phyloP scores from a whole-genome alignment of 2,329 filamentous ascomycete genomes.

The Aspergillus tamarii region DNA sequence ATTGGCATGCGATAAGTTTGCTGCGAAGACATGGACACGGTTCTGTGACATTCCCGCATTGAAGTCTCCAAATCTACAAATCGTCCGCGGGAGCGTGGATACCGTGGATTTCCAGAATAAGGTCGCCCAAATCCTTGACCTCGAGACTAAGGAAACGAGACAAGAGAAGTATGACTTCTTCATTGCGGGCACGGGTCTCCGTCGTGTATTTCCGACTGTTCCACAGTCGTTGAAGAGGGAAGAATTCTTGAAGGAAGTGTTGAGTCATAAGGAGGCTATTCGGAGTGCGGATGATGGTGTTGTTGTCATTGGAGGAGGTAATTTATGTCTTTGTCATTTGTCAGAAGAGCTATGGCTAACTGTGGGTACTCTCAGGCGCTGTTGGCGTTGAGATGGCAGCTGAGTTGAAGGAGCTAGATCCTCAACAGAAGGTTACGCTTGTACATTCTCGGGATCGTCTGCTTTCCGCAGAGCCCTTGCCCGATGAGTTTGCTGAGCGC shows the following conservation, averaged over 20 bases:
- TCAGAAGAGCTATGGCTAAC: background rate
- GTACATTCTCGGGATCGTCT: constrained; percentile 73
- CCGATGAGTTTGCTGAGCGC: constrained; percentile 66
- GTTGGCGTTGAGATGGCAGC: constrained; percentile 83
- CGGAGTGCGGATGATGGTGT: constrained; percentile 54
- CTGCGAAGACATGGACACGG: constrained; percentile 70
- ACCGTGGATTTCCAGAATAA: constrained; percentile 63
- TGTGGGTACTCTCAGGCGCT: constrained; percentile 53
- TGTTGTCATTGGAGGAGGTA: constrained; percentile 73
- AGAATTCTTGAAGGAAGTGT: constrained; percentile 31
- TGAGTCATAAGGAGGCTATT: constrained; percentile 36
- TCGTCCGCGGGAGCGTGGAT: constrained; percentile 68
- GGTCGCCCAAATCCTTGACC: constrained; percentile 60
- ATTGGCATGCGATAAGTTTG: constrained; percentile 65
- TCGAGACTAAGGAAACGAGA: constrained; percentile 46
- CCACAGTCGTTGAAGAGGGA: constrained; percentile 60
- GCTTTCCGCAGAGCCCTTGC: constrained; percentile 72
- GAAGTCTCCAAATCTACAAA: constrained; percentile 63
- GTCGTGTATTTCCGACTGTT: constrained; percentile 71
- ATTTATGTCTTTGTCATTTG: background rate
- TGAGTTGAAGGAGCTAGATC: constrained; percentile 71
- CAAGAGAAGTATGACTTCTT: constrained; percentile 69
- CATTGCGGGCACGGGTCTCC: constrained; percentile 71
- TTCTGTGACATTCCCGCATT: constrained; percentile 70
- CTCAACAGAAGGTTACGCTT: constrained; percentile 68